These are phyloP conservation scores for Xylaria sp. DNA, from an alignment of 2,329 filamentous ascomycete genomes.

Conservation along the genomic window DNA sequence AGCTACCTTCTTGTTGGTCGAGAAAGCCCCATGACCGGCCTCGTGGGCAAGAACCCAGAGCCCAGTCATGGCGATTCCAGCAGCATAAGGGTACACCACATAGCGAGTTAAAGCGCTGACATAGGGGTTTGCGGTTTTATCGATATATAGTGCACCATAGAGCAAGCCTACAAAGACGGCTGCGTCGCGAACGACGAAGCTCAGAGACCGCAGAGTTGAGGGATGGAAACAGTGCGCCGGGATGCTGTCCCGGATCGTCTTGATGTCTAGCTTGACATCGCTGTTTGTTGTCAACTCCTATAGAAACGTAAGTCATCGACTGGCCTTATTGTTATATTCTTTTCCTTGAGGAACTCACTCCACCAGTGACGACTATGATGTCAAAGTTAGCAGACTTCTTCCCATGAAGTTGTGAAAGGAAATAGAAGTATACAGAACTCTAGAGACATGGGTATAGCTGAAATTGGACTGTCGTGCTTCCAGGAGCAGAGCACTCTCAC, in stretches of 20 bases:
- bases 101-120: conserved; percentile 60
- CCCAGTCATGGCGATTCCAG: conserved; percentile 73
- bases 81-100: conserved; percentile 68
- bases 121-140: conserved; percentile 57
- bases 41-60: conserved; percentile 78
- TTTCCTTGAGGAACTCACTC: neutral
- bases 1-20: conserved; percentile 66
- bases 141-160: conserved; percentile 62
- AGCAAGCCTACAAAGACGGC: conserved; percentile 60
- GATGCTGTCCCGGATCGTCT: conserved; percentile 61
- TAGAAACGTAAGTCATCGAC: neutral
- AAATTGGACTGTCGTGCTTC: neutral
- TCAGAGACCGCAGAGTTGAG: conserved; percentile 60
- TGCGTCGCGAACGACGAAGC: conserved; percentile 67
- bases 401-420: neutral
- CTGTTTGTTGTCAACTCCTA: conserved; percentile 33
- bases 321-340: neutral
- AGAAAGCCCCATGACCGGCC: conserved; percentile 76
- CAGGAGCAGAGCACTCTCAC: neutral
- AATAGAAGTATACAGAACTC: neutral
- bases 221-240: conserved; percentile 70
- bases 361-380: conserved; percentile 10
- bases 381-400: neutral
- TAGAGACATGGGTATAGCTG: neutral
- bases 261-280: conserved; percentile 51